Conservation (phyloP, 2,329 filamentous ascomycete species). For the Xylaria polymorpha region DNA sequence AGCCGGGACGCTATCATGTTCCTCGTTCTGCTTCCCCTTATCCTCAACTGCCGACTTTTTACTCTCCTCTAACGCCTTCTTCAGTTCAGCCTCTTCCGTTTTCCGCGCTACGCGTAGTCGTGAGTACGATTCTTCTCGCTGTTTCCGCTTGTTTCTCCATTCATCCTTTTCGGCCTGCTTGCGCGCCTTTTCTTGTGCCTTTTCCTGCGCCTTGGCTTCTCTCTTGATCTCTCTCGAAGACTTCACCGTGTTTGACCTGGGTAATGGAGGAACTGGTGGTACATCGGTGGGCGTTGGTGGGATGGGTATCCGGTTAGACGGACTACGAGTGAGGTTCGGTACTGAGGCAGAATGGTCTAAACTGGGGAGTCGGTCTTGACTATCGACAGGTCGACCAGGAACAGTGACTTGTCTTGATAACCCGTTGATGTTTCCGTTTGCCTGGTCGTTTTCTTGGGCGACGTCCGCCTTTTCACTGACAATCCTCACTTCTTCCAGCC, state of each 20-base stretch:
- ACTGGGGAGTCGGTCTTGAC: constrained; percentile 65
- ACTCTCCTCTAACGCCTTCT: constrained; percentile 68
- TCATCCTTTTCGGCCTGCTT: constrained; percentile 60
- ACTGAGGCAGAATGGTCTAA: constrained; percentile 76
- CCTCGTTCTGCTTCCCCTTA: constrained; percentile 66
- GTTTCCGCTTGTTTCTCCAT: constrained; percentile 58
- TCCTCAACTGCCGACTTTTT: constrained; percentile 68
- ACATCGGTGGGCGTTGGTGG: constrained; percentile 48
- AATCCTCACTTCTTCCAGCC: constrained; percentile 69
- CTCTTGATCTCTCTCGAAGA: constrained; percentile 74
- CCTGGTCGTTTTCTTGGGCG: constrained; percentile 61
- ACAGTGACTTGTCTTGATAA: constrained; percentile 64
- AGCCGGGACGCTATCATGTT: constrained; percentile 54
- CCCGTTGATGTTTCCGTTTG: constrained; percentile 56
- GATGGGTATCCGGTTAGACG: constrained; percentile 47
- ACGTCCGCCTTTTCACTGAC: constrained; percentile 68
- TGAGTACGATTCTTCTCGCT: constrained; percentile 53
- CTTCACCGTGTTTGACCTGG: constrained; percentile 47
- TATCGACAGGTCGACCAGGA: constrained; percentile 58
- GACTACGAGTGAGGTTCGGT: constrained; percentile 53
- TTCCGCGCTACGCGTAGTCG: constrained; percentile 54
- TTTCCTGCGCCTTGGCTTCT: constrained; percentile 58
- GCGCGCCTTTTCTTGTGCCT: constrained; percentile 56
- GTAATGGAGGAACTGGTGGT: constrained; percentile 36
- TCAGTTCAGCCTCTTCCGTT: constrained; percentile 65